These are phyloP conservation scores for Vanrija sp. DNA, from an alignment of 1,284 basidiomycete genomes.

Conservation along the genomic window DNA sequence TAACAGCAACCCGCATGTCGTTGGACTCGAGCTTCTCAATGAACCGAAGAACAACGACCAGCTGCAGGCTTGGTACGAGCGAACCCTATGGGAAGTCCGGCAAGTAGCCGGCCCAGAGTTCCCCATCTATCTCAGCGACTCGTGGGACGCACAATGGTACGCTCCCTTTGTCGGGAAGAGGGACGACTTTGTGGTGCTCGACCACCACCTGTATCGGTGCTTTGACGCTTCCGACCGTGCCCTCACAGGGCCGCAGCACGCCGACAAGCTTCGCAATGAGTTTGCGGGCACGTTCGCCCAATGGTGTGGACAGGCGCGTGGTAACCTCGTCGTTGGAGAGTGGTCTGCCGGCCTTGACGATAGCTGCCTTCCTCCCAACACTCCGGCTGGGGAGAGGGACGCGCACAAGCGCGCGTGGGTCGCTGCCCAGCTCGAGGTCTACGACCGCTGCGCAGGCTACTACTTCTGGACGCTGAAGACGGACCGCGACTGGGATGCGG, in stretches of 20 bases:
- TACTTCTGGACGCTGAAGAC: slow-evolving; percentile 90
- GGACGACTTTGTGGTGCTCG: slow-evolving; percentile 60
- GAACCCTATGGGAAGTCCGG: slow-evolving; percentile 59
- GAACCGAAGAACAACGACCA: slow-evolving; percentile 62
- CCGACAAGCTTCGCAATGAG: slow-evolving; percentile 36
- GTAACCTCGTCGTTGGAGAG: slow-evolving; percentile 72
- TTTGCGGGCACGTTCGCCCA: slow-evolving; percentile 21
- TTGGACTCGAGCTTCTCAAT: slow-evolving; percentile 79
- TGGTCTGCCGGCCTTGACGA: slow-evolving; percentile 77
- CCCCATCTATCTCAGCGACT: slow-evolving; percentile 71
- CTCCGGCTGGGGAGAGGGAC: slow-evolving; percentile 53
- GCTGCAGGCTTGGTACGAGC: slow-evolving; percentile 64
- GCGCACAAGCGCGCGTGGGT: slow-evolving; percentile 57
- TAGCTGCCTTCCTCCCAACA: slow-evolving; percentile 55
- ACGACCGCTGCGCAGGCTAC: slow-evolving; percentile 69
- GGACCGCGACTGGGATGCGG: slow-evolving; percentile 62
- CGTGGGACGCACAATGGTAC: slow-evolving; percentile 70
- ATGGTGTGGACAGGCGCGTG: slow-evolving; percentile 44
- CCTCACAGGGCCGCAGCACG: slow-evolving; percentile 60
- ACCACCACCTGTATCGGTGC: slow-evolving; percentile 83
- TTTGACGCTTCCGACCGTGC: slow-evolving; percentile 54
- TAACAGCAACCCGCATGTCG: slow-evolving; percentile 59
- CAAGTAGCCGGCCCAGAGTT: slow-evolving; percentile 54
- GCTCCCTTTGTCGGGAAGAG: slow-evolving; percentile 54
- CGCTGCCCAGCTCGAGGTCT: slow-evolving; percentile 64